Evolutionary conservation across 164 flowering plant species (phyloP), one percentile per base, ranked within the genome.

Genomic region (Vitis cinerea): DNA sequence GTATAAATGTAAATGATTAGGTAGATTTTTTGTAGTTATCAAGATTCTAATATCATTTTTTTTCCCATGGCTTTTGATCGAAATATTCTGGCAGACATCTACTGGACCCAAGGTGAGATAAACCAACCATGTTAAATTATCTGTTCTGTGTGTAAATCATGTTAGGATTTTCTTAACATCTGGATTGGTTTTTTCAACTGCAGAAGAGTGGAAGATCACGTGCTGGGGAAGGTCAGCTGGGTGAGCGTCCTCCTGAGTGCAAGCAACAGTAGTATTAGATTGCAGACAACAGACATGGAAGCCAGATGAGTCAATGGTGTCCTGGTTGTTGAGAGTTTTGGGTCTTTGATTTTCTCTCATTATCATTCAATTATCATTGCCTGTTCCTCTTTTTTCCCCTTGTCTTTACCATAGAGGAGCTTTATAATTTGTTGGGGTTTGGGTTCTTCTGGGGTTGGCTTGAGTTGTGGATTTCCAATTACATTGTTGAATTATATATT

Each of bases 181-280:
- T 58, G 60, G 29, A 53, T 31, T 10, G 10, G 10, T 56, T 31
- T 11, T 52, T 2, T 15, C 2, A 71, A 54, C 11, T 78, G 77
- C 83, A 81, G 88, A 85, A 71, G 70, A 52, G 79, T 59, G 83
- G 77, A 59, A 76, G 72, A 51, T 79, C 72, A 69, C 76, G 1
- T 66, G 63, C 51, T 3, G 75, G 50, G 30, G 81, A 69, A 62
- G 82, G 74, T 66, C 81, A 70, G 70, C 76, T 52, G 73, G 79
- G 78, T 19, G 88, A 80, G 71, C 76, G 81, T 5, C 86, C 88
- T 59, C 84, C 88, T 0, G 88, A 84, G 62, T 83, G 88, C 79
- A 84, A 84, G 74, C 88, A 84, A 61, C 88, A 84, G 75, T 83
- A 80, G 69, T 1, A 8, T 61, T 31, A 52, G 50, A 31, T 15